Base-by-base conservation (phyloP, 2,329 filamentous ascomycete genomes). In the Sarocladium oryzae region DNA sequence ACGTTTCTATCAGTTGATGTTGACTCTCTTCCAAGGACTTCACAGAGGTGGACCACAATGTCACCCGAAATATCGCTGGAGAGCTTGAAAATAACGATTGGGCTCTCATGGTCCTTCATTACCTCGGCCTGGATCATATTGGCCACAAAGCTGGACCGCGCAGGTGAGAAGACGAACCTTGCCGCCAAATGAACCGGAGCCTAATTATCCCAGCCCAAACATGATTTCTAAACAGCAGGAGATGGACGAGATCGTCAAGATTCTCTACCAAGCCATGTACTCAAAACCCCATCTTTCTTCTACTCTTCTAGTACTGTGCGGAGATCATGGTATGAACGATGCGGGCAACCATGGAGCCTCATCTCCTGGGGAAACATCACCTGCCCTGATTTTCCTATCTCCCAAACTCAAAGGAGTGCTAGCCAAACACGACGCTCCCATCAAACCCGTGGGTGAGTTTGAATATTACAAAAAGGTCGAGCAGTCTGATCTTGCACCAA, bases 251-350 rank as follows among this genome's bases (percentile, higher is more conserved):
- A 85, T 97, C 55, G 84, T 96, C 35, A 74, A 76, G 55, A 71
- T 81, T 52, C 85, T 99, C 23, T 96, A 89, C 62, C 72, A 76
- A 11, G 86, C 88, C 6, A 86, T 99, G 56, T 78, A 86, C 61
- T 76, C 76, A 3, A 71, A 87, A 52, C 64, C 77, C 1, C 86
- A 96, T 65, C 80, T 96, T 1, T 64, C 80, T 28, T 86, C 87
- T 4, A 90, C 92, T 0, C 71, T 99, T 2, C 78, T 99, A 41
- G 84, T 99, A 2, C 70, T 99, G 6, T 89, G 86, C 52, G 93
- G 93, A 52, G 95, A 99, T 61, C 93, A 99, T 64, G 93, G 93
- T n/a, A 99, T 99, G 93, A 99, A 97, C 59, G 92, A 97, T 60
- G 93, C 89, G 18, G 93, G 93, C 2, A 97, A 97, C 58, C 93